Evolutionary conservation across 345 rosid species (phyloP).

Genomic region (Erodium maritimum): DNA sequence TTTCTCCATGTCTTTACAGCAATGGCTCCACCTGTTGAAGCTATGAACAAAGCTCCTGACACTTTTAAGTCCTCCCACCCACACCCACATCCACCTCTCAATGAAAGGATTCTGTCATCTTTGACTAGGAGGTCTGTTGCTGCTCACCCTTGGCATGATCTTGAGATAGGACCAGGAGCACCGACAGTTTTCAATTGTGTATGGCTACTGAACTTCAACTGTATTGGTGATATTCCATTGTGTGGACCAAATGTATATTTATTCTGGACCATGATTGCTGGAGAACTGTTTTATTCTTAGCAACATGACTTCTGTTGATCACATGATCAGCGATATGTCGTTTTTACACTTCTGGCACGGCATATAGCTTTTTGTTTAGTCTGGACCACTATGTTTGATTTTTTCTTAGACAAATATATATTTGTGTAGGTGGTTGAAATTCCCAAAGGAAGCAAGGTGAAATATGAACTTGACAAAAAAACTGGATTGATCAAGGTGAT

Average conservation of each 20-base stretch:
- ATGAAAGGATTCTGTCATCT: conserved; percentile 45
- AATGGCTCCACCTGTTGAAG: conserved; percentile 17
- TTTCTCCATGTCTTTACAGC: conserved; percentile 1
- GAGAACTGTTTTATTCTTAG: background rate
- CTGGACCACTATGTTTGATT: too few species aligned
- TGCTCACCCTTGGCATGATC: conserved; percentile 57
- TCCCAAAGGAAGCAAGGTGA: conserved; percentile 92
- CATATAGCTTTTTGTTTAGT: too few species aligned
- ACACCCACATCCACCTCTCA: conserved; percentile 22
- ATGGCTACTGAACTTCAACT: conserved; percentile 16
- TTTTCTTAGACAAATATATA: background rate
- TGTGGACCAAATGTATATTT: background rate
- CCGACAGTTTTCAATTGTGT: conserved; percentile 74
- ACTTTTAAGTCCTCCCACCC: conserved; percentile 1
- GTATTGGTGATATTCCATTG: background rate
- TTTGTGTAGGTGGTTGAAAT: conserved; percentile 78
- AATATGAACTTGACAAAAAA: conserved; percentile 93
- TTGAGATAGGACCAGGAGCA: conserved; percentile 79
- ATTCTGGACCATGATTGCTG: background rate
- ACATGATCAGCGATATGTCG: too few species aligned
- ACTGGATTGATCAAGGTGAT: conserved; percentile 89
- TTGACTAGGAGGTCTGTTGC: conserved; percentile 40
- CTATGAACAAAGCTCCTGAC: conserved; percentile 8
- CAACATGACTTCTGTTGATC: background rate
- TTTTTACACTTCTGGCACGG: background rate